Evolutionary conservation across 1,284 basidiomycete species (phyloP).

Genomic region (Golubevia pallescens): DNA sequence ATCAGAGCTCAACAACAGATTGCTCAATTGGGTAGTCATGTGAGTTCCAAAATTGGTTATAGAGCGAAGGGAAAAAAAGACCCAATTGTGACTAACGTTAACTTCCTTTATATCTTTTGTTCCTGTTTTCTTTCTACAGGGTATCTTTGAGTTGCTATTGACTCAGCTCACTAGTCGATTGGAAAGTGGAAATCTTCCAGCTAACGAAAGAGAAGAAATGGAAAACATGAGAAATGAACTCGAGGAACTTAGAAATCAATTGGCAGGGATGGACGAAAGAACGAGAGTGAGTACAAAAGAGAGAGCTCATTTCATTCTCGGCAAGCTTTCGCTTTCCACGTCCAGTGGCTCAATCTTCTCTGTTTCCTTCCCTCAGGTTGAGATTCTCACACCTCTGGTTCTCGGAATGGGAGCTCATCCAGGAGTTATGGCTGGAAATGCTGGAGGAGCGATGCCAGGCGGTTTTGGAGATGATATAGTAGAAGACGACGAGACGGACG

Average conservation of each 20-base stretch:
- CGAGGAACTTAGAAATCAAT: no score
- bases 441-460: slow-evolving; percentile 3
- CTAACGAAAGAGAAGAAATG: not conserved
- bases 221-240: slow-evolving; percentile 18
- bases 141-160: slow-evolving; percentile 39
- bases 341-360: not conserved
- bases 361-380: not conserved
- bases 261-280: no score
- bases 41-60: no score
- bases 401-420: slow-evolving; percentile 24
- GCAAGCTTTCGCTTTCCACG: slow-evolving; percentile 17
- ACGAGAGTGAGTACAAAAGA: no score
- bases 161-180: not conserved
- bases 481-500: slow-evolving; percentile 10
- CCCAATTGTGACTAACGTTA: slow-evolving; percentile 35
- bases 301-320: slow-evolving; percentile 13
- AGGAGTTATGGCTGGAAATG: not conserved
- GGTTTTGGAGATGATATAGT: slow-evolving; percentile 9
- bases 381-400: slow-evolving; percentile 40
- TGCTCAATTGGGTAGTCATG: no score
- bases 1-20: no score
- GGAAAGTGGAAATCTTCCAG: slow-evolving; percentile 2
- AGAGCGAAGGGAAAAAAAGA: slow-evolving; percentile 27
- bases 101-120: no score
- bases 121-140: not conserved